These are phyloP conservation scores for Gossypium sturtianum DNA, from an alignment of 345 rosid species.

Conservation along the genomic window DNA sequence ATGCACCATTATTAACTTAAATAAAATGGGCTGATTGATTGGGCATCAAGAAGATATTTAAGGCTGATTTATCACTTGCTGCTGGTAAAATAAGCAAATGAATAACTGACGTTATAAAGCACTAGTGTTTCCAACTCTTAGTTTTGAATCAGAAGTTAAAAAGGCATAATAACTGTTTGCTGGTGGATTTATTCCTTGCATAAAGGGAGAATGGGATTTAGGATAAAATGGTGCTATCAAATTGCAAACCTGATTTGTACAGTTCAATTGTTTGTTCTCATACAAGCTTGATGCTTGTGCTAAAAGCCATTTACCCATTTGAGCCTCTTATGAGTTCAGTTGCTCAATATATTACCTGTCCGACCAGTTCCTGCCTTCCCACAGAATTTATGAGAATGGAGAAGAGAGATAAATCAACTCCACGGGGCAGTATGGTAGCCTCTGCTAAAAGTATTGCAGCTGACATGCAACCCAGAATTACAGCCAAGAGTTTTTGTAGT, in stretches of 20 bases:
- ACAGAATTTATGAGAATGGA: conserved; percentile 63
- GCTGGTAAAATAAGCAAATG: not conserved
- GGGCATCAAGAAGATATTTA: not conserved
- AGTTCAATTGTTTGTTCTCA: not conserved
- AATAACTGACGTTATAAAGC: not conserved
- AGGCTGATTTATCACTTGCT: not conserved
- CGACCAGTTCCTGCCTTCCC: conserved; percentile 44
- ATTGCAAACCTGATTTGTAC: not conserved
- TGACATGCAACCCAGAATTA: conserved; percentile 55
- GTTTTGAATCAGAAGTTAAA: not conserved
- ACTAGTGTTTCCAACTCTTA: not conserved
- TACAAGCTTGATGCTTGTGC: not conserved
- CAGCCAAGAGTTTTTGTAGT: conserved; percentile 48
- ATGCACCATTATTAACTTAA: conserved; percentile 1
- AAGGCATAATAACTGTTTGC: not conserved
- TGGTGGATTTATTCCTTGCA: not conserved
- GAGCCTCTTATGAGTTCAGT: not conserved
- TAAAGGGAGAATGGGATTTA: not conserved
- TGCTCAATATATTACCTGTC: conserved; percentile 31
- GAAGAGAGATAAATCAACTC: conserved; percentile 63
- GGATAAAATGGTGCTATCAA: not conserved
- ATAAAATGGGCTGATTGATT: not conserved
- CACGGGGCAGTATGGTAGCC: conserved; percentile 54
- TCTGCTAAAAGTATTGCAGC: conserved; percentile 78
- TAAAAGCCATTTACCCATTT: not conserved